Percentiles rank a stretch among this genome's conserved stretches.
phyloP scores from a whole-genome alignment of 179 eudicot genomes.

The Silene vulgaris region DNA sequence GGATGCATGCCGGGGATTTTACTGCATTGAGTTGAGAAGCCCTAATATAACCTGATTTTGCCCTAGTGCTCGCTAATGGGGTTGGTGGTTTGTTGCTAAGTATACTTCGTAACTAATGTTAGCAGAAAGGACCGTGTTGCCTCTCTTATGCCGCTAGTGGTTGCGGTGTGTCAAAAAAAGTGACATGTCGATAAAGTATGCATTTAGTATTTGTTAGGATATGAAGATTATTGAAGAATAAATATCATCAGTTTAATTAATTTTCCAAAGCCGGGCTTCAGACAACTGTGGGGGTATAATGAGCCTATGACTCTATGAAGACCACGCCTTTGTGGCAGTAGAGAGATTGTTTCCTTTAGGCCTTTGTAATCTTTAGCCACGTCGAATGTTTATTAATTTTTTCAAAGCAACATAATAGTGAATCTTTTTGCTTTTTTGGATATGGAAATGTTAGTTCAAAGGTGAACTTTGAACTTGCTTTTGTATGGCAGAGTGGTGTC shows the following conservation, averaged over 20 bases:
- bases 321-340: neutral
- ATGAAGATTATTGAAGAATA: neutral
- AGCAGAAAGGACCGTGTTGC: neutral
- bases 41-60: neutral
- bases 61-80: neutral
- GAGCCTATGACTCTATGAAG: no score
- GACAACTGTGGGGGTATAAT: neutral
- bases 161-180: neutral
- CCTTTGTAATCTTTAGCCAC: neutral
- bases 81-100: neutral
- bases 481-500: neutral
- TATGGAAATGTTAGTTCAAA: neutral
- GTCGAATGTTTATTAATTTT: no score
- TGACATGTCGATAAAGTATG: neutral
- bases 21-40: neutral
- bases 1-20: neutral
- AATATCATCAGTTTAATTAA: neutral
- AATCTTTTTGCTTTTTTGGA: neutral
- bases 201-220: neutral
- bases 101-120: neutral
- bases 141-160: neutral
- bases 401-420: neutral
- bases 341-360: neutral
- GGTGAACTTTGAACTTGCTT: neutral
- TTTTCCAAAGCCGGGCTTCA: neutral